Evolutionary conservation across 306 rosid species (phyloP), one percentile per base, ranked within the genome.

Genomic region (Cucurbita maxima): DNA sequence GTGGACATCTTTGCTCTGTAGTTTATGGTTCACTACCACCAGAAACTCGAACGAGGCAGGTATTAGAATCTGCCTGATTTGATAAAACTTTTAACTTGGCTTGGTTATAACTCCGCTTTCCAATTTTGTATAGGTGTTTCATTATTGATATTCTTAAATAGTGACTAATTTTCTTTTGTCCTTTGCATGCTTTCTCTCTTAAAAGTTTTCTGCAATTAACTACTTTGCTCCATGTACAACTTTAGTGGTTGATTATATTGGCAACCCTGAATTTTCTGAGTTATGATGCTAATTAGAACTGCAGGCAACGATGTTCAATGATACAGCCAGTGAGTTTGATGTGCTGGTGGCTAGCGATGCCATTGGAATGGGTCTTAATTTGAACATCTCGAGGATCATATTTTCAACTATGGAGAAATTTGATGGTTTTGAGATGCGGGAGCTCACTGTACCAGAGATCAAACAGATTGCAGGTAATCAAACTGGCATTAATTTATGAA

Each of bases 11-110:
- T 71, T 94, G 99, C 77, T 94, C 97, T 2, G 90, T 94, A 74
- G 99, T 94, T 79, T 94, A 94, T 85, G 99, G 99, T 73, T 90
- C 99, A 14, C 84, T 94, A 59, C 99, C 99, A 41, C 97, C 99
- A 20, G 95, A 89, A 81, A 94, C 99, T 79, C 95, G 99, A 81
- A 94, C 99, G 16, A 85, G 95, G 77, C 97, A 94, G 95, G 99
- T 94, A 76, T 71, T 79, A 63, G 71, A 75, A 87, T 74, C 78
- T 75, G 58, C 71, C 66, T 70, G 12, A 59, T 50, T 75, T 54
- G 45, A 70, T 60, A 56, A 59, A 74, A 57, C 62, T 30, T 76
- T 57, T 77, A 25, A 59, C 9, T 75, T 68, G 13, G 40, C 56
- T 68, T 78, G 66, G 34, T 68, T 57, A 51, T 74, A 58, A 40